phyloP scores from a whole-genome alignment of 2,329 filamentous ascomycete genomes.

The Tympanopsis confertula region DNA sequence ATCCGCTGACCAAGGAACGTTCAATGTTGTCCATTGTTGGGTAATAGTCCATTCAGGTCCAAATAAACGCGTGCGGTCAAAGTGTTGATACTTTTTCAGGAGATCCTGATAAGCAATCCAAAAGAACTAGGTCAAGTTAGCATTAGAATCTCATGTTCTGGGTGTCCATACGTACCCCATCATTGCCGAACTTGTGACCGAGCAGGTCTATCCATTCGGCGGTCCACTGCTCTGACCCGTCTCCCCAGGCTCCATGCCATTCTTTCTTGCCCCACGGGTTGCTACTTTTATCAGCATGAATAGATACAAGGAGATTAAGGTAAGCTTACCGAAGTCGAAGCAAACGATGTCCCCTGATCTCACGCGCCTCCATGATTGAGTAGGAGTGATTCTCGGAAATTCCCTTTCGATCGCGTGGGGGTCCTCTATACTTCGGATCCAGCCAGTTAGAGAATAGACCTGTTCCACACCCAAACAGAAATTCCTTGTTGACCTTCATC shows the following conservation, averaged over 20 bases:
- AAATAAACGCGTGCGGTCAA: slow-evolving; percentile 49
- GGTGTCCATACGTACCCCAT: slow-evolving; percentile 22
- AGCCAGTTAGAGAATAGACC: slow-evolving; percentile 30
- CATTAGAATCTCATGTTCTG: slow-evolving; percentile 6
- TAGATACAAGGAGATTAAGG: slow-evolving; percentile 6
- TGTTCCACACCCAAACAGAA: slow-evolving; percentile 36
- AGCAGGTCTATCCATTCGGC: slow-evolving; percentile 49
- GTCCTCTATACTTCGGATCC: slow-evolving; percentile 17
- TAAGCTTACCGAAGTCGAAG: slow-evolving; percentile 14
- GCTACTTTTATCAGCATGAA: slow-evolving; percentile 14
- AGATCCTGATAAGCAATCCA: slow-evolving; percentile 50
- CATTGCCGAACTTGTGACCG: slow-evolving; percentile 45
- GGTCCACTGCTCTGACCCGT: slow-evolving; percentile 54
- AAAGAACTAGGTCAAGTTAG: slow-evolving; percentile 24
- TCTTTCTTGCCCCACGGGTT: slow-evolving; percentile 54
- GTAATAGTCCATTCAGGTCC: slow-evolving; percentile 43
- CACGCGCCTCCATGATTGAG: slow-evolving; percentile 42
- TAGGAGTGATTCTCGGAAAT: slow-evolving; percentile 39
- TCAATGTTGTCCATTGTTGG: slow-evolving; percentile 48
- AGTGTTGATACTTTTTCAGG: slow-evolving; percentile 42
- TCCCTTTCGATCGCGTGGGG: slow-evolving; percentile 24
- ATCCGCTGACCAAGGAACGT: slow-evolving; percentile 47
- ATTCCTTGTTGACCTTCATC: slow-evolving; percentile 66
- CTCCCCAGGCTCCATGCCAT: slow-evolving; percentile 52
- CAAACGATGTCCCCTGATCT: slow-evolving; percentile 10